phyloP scores from a whole-genome alignment of 441 rosid species.

The Aleurites moluccanus region DNA sequence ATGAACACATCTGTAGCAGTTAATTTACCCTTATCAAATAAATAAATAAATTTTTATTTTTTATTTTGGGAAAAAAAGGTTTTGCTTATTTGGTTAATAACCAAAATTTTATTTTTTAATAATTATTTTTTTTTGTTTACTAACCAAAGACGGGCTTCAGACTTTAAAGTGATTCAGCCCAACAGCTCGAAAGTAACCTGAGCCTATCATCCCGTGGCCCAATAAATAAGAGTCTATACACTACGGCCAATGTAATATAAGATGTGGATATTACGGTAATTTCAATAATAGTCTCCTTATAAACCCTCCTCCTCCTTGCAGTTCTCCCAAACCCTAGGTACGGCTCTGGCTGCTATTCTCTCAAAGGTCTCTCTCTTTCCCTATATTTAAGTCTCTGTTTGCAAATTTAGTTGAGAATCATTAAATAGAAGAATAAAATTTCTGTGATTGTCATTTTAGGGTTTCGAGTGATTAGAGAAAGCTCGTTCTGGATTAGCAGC shows the following conservation, averaged over 20 bases:
- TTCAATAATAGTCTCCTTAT: conserved; percentile 6
- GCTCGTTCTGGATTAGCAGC: conserved; percentile 21
- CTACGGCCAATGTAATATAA: not conserved
- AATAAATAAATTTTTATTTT: too few species aligned
- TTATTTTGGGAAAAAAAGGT: too few species aligned
- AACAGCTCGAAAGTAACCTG: too few species aligned
- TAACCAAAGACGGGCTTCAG: too few species aligned
- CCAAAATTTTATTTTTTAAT: too few species aligned
- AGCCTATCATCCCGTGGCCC: not conserved
- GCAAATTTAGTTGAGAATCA: not conserved
- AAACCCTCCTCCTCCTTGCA: conserved; percentile 24
- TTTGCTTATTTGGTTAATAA: too few species aligned
- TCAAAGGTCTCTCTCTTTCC: not conserved
- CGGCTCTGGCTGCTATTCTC: conserved; percentile 23
- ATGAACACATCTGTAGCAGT: too few species aligned
- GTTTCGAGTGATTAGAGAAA: conserved; percentile 1
- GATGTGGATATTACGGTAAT: conserved; percentile 12
- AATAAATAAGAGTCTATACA: not conserved
- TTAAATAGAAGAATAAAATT: not conserved
- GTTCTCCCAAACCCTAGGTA: conserved; percentile 25
- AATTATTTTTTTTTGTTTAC: too few species aligned
- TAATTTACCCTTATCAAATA: too few species aligned
- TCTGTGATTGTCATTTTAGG: not conserved
- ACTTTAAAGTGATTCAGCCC: not conserved
- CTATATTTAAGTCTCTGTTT: not conserved